Base-by-base conservation (phyloP, 768 basidiomycete genomes). In the Xanthoconium purpureum region DNA sequence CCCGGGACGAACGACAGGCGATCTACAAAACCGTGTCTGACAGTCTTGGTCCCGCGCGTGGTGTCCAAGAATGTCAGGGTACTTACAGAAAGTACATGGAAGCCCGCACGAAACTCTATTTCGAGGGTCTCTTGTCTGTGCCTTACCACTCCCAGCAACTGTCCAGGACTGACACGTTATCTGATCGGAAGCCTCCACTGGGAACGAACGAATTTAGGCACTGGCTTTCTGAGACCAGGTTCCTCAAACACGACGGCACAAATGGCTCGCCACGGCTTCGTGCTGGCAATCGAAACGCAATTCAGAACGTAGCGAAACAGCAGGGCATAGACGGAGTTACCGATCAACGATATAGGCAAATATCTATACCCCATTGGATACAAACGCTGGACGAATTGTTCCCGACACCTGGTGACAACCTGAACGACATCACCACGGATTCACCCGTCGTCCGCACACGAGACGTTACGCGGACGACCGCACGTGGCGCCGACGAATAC, bases 81-180 rank as follows among this genome's bases (percentile, higher is more conserved):
- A 77, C 78, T 10, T 85, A 86, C 64, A 73, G 72, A 56, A 69
- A 73, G 47, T 75, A 77, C 60, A 84, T 83, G 83, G 71, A 77
- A 51, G 73, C 77, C 49, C 78, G 75, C 60, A 70, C 73, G 24
- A 73, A 73, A 54, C 69, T 75, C 32, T 83, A 80, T 66, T 83
- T 75, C 56, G 77, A 83, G 52, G 73, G 74, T 12, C 67, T 80
- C 44, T 55, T 68, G 45, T 61, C 63, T 24, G 56, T 45, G 15
- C 58, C 63, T 55, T 53, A n/a, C 18, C 50, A 50, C n/a, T 42
- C 56, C 32, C 61, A 62, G 35, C 67, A 40, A 46, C 43, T 56
- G 5, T 39, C 47, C 44, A 63, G 45, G 57, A 46, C 47, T 28
- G 50, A 30, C 38, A 48, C 52, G 1, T 13, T 39, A 44, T 47